Conservation (phyloP, 495 filamentous ascomycete species). For the Penicillium taxi region DNA sequence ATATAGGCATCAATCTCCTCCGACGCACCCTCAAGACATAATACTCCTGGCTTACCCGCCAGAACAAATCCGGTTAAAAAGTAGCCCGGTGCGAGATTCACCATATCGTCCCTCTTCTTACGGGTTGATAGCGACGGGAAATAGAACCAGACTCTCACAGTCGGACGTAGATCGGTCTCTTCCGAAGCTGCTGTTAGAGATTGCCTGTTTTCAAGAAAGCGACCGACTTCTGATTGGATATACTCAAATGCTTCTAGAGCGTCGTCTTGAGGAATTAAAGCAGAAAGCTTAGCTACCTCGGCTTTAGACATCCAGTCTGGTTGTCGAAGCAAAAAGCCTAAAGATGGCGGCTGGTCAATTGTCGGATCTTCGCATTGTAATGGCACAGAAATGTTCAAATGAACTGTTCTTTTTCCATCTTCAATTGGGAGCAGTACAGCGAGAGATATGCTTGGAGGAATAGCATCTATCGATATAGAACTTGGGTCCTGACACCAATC, state of each 20-base stretch:
- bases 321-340: constrained; percentile 29
- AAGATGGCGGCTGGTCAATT: constrained; percentile 20
- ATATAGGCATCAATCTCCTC: constrained; percentile 32
- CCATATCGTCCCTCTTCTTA: constrained; percentile 32
- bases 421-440: constrained; percentile 21
- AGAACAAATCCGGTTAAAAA: constrained; percentile 33
- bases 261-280: constrained; percentile 25
- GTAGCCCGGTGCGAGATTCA: constrained; percentile 29
- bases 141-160: constrained; percentile 37
- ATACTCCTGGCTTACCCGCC: constrained; percentile 33
- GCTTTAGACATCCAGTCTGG: constrained; percentile 39
- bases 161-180: constrained; percentile 5
- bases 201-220: constrained; percentile 23
- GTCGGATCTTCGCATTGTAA: constrained; percentile 15
- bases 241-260: constrained; percentile 29
- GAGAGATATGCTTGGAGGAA: constrained; percentile 22
- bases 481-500: constrained; percentile 23
- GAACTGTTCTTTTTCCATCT: constrained; percentile 22
- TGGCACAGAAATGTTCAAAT: constrained; percentile 31
- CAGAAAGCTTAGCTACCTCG: constrained; percentile 21
- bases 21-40: constrained; percentile 32
- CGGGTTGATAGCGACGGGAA: constrained; percentile 35
- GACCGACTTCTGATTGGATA: constrained; percentile 19
- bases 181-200: background rate
- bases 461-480: constrained; percentile 4